Base-by-base conservation (phyloP, 495 filamentous ascomycete species). In the Glonium stellatum region DNA sequence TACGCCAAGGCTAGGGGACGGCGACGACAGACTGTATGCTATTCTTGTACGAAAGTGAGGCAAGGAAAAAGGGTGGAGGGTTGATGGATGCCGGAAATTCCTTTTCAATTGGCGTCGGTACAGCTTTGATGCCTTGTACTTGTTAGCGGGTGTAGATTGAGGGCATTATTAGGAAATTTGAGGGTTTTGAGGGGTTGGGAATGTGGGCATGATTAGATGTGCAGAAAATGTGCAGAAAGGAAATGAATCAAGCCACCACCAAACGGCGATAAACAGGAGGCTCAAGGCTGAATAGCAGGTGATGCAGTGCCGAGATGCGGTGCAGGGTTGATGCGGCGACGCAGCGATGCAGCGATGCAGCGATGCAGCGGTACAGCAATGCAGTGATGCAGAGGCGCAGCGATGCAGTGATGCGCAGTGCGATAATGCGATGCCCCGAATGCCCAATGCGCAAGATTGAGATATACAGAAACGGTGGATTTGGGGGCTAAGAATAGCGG, bases 1-100 rank as follows among this genome's bases (percentile, higher is more conserved):
- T 6, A 8, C 11, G 27, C 15, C 13, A 18, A n/a, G 27, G 15
- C 9, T 59, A n/a, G n/a, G n/a, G 22, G 10, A 31, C 22, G 21
- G 15, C 19, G 47, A 35, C 8, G 31, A 51, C 10, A 41, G 31
- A 37, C n/a, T 18, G 47, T 49, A 54, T 62, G 47, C 46, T 58
- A 52, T 62, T 62, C 54, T 62, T 62, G 60, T 62, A 62, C 47
- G 60, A 48, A 27, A n/a, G 37, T 48, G 57, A 42, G 50, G 1
- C 22, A 25, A 35, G 9, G 27, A 25, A 39, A n/a, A n/a, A n/a
- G n/a, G n/a, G n/a, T n/a, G n/a, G n/a, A n/a, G 50, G 35, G 27
- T 19, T 61, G 27, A 41, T 9, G 21, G 55, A n/a, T 21, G 27
- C 15, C 34, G 6, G 34, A 15, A 11, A n/a, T n/a, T 21, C 19